Percentiles rank a stretch among this genome's conserved stretches.
These are phyloP conservation scores for Coemansia sp. DNA, from an alignment of 192 early-diverging fungal species.

Conservation along the genomic window DNA sequence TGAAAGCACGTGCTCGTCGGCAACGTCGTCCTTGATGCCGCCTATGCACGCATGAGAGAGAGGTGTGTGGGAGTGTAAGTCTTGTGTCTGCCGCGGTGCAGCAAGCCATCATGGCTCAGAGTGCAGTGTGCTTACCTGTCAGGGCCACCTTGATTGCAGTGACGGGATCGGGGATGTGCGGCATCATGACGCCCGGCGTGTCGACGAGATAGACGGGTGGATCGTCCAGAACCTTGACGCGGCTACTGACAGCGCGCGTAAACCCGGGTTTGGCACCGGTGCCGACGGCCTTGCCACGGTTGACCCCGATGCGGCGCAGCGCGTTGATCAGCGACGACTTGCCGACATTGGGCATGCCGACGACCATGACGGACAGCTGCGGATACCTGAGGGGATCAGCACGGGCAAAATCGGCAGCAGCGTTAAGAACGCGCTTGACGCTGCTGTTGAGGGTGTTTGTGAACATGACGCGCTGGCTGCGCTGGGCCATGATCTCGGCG, in stretches of 20 bases:
- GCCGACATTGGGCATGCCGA: constrained; percentile 96
- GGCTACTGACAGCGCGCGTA: constrained; percentile 67
- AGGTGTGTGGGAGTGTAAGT: too few relatives aligned
- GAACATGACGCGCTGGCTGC: constrained; percentile 59
- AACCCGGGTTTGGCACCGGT: constrained; percentile 88
- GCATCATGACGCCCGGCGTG: constrained; percentile 91
- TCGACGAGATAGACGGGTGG: constrained; percentile 92
- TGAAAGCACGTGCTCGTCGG: constrained; percentile 75
- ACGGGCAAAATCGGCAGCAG: constrained; percentile 55
- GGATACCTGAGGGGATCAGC: constrained; percentile 39
- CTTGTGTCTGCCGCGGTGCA: too few relatives aligned
- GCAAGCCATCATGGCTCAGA: too few relatives aligned
- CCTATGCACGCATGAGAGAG: too few relatives aligned
- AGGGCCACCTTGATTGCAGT: constrained; percentile 86
- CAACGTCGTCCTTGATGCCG: constrained; percentile 80
- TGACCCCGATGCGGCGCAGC: constrained; percentile 72
- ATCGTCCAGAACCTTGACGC: constrained; percentile 81
- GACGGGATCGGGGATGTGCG: constrained; percentile 76
- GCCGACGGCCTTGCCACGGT: constrained; percentile 70
- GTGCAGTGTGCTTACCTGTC: constrained; percentile 62
- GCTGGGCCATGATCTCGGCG: constrained; percentile 27
- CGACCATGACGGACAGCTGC: constrained; percentile 65
- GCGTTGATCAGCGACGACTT: constrained; percentile 92
- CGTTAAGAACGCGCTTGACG: constrained; percentile 65
- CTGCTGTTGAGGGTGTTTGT: constrained; percentile 58